Evolutionary conservation across 1,139 yeast genomes (phyloP).

Genomic region (Diutina neorugosa): DNA sequence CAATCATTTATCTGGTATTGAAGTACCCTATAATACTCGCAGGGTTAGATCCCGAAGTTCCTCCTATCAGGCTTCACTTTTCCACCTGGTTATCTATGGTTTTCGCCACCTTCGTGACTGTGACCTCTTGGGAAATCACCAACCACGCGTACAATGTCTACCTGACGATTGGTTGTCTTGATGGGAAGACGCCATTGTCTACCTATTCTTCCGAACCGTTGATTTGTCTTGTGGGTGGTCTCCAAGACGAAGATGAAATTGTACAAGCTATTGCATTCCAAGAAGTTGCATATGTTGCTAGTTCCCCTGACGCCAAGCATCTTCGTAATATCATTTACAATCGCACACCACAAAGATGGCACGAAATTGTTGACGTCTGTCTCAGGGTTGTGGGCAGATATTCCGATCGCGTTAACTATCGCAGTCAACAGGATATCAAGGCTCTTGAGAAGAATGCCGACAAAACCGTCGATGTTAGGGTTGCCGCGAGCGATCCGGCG

Average conservation of each 20-base stretch:
- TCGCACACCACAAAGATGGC: constrained; percentile 41
- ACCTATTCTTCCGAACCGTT: constrained; percentile 60
- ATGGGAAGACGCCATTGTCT: constrained; percentile 60
- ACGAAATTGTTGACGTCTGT: constrained; percentile 48
- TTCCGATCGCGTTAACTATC: constrained; percentile 27
- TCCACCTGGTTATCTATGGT: constrained; percentile 22
- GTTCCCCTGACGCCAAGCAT: constrained; percentile 33
- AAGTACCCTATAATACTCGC: constrained; percentile 16
- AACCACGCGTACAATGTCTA: constrained; percentile 61
- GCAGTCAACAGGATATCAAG: constrained; percentile 21
- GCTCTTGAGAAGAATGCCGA: constrained; percentile 13
- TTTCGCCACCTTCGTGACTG: constrained; percentile 25
- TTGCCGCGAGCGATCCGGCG: not conserved
- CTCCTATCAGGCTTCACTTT: constrained; percentile 25
- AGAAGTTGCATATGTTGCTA: constrained; percentile 53
- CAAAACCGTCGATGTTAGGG: not conserved
- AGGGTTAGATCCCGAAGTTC: constrained; percentile 24
- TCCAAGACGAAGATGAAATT: constrained; percentile 43
- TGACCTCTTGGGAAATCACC: constrained; percentile 46
- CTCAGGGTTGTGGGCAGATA: constrained; percentile 38
- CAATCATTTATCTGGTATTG: constrained; percentile 29
- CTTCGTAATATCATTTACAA: constrained; percentile 44
- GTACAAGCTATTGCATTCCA: constrained; percentile 62
- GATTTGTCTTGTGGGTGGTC: constrained; percentile 63
- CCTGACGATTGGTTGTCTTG: constrained; percentile 73